A percentile compares a stretch with the other conserved stretches of the same genome.
Evolutionary conservation across 2,329 filamentous ascomycete genomes (phyloP).

Genomic region (Diaporthe caulivora): DNA sequence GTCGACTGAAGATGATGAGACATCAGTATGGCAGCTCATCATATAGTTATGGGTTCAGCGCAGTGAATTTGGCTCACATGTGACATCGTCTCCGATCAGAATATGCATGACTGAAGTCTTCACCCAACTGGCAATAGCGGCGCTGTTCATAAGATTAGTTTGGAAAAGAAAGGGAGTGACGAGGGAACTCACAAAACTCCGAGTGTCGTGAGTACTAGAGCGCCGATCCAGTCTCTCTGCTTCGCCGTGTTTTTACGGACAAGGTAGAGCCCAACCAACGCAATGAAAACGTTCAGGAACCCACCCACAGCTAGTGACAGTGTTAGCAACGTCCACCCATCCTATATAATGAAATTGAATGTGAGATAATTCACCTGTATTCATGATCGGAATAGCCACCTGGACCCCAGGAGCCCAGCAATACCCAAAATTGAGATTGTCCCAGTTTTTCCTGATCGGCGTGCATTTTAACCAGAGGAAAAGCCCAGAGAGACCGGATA

Average conservation of each 20-base stretch:
- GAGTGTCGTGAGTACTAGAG: constrained; percentile 1
- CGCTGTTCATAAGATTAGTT: neutral
- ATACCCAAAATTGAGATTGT: neutral
- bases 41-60: neutral
- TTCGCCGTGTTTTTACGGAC: constrained; percentile 11
- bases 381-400: constrained; percentile 26
- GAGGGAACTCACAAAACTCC: neutral
- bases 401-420: constrained; percentile 8
- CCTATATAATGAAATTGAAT: neutral
- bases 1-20: neutral
- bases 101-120: constrained; percentile 29
- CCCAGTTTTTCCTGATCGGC: constrained; percentile 28
- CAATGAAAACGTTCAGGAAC: constrained; percentile 1
- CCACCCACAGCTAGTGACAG: constrained; percentile 7
- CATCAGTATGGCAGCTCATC: neutral
- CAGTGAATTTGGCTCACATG: neutral
- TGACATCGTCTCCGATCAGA: constrained; percentile 14
- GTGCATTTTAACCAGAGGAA: constrained; percentile 28
- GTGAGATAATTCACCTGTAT: neutral
- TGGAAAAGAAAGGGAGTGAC: neutral
- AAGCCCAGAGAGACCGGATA: constrained; percentile 15
- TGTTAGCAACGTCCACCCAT: neutral
- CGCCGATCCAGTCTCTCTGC: constrained; percentile 25
- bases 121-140: constrained; percentile 15
- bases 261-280: constrained; percentile 10